phyloP scores from a whole-genome alignment of 164 flowering plant species.

The Nelumbo lutea region DNA sequence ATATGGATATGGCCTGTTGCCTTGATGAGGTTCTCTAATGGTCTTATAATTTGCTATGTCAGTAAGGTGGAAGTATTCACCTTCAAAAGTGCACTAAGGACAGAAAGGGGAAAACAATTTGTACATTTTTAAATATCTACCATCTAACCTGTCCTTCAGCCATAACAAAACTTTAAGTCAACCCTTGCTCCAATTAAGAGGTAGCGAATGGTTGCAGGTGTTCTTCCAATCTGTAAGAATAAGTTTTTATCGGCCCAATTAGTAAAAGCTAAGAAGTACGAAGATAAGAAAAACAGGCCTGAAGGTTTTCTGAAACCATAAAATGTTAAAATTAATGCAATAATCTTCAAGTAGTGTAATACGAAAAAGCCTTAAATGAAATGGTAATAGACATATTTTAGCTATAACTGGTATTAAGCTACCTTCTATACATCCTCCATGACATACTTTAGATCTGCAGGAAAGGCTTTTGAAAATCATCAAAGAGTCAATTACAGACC shows the following conservation, averaged over 20 bases:
- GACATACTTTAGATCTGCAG: conserved; percentile 95
- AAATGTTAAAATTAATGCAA: neutral
- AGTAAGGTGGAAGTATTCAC: neutral
- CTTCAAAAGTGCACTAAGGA: conserved; percentile 6
- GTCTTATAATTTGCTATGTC: conserved; percentile 74
- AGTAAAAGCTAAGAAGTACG: neutral
- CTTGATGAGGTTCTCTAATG: conserved; percentile 80
- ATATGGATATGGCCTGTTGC: conserved; percentile 87
- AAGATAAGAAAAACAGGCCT: neutral
- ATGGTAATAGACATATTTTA: neutral
- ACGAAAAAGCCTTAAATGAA: neutral
- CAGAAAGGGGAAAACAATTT: neutral
- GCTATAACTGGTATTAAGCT: conserved; percentile 3
- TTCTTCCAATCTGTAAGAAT: conserved; percentile 76
- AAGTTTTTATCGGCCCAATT: neutral
- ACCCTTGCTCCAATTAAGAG: conserved; percentile 64
- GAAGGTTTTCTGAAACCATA: neutral
- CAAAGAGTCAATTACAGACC: conserved; percentile 73
- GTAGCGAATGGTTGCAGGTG: conserved; percentile 85
- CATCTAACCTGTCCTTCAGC: conserved; percentile 2
- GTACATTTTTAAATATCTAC: neutral
- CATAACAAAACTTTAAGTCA: neutral
- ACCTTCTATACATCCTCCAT: conserved; percentile 99
- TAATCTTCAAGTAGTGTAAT: neutral
- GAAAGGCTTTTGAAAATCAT: conserved; percentile 96